Conservation (phyloP, 2,329 filamentous ascomycete species). For the Penicillium sp. region DNA sequence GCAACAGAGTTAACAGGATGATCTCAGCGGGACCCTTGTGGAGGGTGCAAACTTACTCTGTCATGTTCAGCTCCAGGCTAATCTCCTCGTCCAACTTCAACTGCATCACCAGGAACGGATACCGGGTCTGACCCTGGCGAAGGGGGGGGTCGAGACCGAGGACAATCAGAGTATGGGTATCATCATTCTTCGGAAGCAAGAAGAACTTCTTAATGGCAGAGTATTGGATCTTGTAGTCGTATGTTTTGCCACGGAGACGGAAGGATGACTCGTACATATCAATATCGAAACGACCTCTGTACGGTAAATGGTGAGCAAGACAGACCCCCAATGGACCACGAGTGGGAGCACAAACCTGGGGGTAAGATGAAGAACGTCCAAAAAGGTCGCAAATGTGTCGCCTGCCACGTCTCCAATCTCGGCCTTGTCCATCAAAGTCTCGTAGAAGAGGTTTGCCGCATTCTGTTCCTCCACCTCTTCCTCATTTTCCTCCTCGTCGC, state of each 20-base stretch:
- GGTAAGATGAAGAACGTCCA: conserved; percentile 94
- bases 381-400: conserved; percentile 95
- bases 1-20: conserved; percentile 15
- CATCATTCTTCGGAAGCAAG: conserved; percentile 97
- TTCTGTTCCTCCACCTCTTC: conserved; percentile 82
- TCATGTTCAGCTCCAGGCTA: conserved; percentile 93
- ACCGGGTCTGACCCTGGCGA: conserved; percentile 94
- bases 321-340: neutral
- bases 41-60: conserved; percentile 57
- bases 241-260: conserved; percentile 95
- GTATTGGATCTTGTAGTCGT: conserved; percentile 99
- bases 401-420: conserved; percentile 99
- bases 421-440: conserved; percentile 96
- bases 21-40: neutral
- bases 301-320: conserved; percentile 17
- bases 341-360: conserved; percentile 64
- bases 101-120: conserved; percentile 98
- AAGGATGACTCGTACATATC: conserved; percentile 99
- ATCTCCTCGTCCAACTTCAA: conserved; percentile 98
- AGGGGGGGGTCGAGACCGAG: conserved; percentile 93
- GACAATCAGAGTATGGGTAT: conserved; percentile 91
- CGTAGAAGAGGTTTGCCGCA: conserved; percentile 95
- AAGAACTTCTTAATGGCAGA: conserved; percentile 98
- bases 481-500: conserved; percentile 70
- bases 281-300: conserved; percentile 96